Conservation (phyloP, 768 basidiomycete genomes). For the Lentinula raphanica region DNA sequence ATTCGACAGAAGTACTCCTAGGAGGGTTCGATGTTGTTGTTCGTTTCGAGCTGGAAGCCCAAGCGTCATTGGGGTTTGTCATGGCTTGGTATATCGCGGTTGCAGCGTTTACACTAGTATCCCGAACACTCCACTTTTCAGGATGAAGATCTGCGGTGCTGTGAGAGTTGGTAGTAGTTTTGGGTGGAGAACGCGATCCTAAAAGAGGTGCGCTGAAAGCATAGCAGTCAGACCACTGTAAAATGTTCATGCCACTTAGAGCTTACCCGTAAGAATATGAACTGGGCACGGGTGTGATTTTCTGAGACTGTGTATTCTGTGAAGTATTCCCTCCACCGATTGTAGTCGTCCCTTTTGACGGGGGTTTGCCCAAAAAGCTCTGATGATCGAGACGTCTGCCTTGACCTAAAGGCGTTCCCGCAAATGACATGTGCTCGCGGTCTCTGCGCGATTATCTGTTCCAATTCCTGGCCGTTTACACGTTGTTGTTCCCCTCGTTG, state of each 20-base stretch:
- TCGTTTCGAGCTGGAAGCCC: slow-evolving; percentile 59
- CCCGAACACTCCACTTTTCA: slow-evolving; percentile 68
- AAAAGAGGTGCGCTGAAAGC: slow-evolving; percentile 48
- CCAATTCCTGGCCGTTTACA: neutral
- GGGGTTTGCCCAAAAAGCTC: slow-evolving; percentile 67
- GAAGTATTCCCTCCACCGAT: neutral
- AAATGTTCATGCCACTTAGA: too few species aligned
- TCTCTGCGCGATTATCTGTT: neutral
- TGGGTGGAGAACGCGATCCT: slow-evolving; percentile 53
- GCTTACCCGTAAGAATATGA: slow-evolving; percentile 73
- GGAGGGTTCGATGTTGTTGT: slow-evolving; percentile 46
- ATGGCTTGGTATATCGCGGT: slow-evolving; percentile 74
- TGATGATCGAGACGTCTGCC: slow-evolving; percentile 81
- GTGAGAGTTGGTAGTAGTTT: slow-evolving; percentile 29
- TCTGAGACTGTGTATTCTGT: slow-evolving; percentile 31
- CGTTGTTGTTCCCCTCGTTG: too few species aligned
- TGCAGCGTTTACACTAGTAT: slow-evolving; percentile 85
- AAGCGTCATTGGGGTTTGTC: slow-evolving; percentile 54
- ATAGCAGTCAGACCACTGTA: neutral
- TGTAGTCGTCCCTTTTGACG: slow-evolving; percentile 21
- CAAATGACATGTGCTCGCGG: slow-evolving; percentile 67
- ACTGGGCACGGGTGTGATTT: slow-evolving; percentile 34
- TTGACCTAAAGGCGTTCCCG: slow-evolving; percentile 77
- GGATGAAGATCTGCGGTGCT: slow-evolving; percentile 51
- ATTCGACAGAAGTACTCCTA: slow-evolving; percentile 76